These are phyloP conservation scores for Fusarium palustre DNA, from an alignment of 2,329 filamentous ascomycete genomes.

Conservation along the genomic window DNA sequence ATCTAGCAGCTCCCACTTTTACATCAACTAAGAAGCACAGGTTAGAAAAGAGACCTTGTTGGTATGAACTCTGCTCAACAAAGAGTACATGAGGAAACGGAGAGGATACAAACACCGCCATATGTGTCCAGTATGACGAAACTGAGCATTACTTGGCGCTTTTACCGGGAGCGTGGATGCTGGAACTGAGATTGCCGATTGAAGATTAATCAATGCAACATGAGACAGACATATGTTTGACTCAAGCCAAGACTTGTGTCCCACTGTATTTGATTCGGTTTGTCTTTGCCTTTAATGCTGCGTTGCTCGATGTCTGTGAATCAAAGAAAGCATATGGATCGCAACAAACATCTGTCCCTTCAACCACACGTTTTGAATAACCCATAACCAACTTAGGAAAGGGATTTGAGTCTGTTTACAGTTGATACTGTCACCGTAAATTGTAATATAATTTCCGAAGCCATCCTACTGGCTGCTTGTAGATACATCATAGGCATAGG, in stretches of 20 bases:
- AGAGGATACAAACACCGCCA: neutral
- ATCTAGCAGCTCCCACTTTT: neutral
- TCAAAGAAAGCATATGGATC: neutral
- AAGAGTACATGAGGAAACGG: neutral
- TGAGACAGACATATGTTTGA: neutral
- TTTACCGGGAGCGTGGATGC: neutral
- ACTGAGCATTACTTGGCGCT: too few relatives aligned
- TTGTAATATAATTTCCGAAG: fast-evolving
- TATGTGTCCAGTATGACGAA: neutral
- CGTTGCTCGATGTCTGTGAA: neutral
- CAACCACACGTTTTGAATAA: too few relatives aligned
- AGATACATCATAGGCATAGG: neutral
- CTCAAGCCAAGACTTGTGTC: neutral
- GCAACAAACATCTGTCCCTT: too few relatives aligned
- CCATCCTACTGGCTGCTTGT: neutral
- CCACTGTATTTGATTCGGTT: neutral
- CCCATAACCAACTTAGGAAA: fast-evolving
- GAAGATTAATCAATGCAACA: neutral
- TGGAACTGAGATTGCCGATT: conserved; percentile 12
- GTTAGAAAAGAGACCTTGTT: neutral
- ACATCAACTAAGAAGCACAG: neutral
- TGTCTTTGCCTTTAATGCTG: neutral
- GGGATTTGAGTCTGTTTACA: too few relatives aligned
- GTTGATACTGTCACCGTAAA: neutral
- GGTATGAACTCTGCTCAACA: neutral